Base-by-base conservation (phyloP, 106 monocot genomes). In the Dendrobium nobile region DNA sequence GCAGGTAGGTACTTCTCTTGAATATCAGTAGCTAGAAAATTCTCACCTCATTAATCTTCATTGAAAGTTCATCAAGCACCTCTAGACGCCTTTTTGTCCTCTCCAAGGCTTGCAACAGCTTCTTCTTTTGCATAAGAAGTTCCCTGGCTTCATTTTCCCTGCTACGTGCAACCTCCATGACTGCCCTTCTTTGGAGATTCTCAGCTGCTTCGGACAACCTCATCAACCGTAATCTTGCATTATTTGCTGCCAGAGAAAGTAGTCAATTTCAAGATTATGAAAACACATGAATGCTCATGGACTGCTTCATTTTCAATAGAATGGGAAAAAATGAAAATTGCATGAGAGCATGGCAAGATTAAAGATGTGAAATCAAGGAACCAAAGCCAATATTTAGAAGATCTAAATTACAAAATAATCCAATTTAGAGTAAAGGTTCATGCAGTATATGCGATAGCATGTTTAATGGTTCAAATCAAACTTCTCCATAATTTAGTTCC, bases 131-230 rank as follows among this genome's bases (percentile, higher is more conserved):
- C 67, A 87, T 47, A 78, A 95, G 95, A 10, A 90, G 58, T 31
- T 89, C 90, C 79, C 89, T 80, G 15, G 95, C 90, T 41, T 92
- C 92, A 78, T 77, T 77, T 82, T 92, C 92, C 73, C 86, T 95
- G 54, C 90, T 90, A 75, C 77, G 56, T 47, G 77, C 48, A 26
- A 95, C 74, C 72, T 82, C 80, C 16, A 26, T 80, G 55, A 90
- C 90, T 73, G 95, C 92, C 75, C 85, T 84, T 76, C 76, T 82
- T 67, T 84, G 90, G 37, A 95, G 92, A 78, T 90, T 92, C 84
- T 92, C 92, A 80, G 86, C 90, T 76, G 85, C 85, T 72, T 95
- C 92, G 18, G 90, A 88, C 79, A 95, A 82, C 72, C 95, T 81
- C 86, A 90, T 84, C n/a, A 95, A 78, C 72, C 95, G 87, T 80